These are phyloP conservation scores for Sanghuangporus sanghuang DNA, from an alignment of 1,284 basidiomycete genomes.

Conservation along the genomic window DNA sequence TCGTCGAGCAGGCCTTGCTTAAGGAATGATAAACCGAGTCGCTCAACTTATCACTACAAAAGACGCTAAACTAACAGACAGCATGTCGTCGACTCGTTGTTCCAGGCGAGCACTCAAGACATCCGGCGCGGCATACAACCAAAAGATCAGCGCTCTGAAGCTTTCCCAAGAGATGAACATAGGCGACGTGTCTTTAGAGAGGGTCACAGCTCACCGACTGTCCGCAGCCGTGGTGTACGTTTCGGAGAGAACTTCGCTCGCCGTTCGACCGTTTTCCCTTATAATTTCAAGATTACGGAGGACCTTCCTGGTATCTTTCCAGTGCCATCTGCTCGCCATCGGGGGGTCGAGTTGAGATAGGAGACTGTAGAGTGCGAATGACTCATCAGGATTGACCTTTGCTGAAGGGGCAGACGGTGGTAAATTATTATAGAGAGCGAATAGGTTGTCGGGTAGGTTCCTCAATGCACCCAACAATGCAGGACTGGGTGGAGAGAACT, in stretches of 20 bases:
- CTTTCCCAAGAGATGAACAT: slow-evolving; percentile 35
- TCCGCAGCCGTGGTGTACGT: slow-evolving; percentile 45
- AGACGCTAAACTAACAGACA: slow-evolving; percentile 47
- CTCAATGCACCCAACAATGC: slow-evolving; percentile 35
- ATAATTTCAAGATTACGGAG: slow-evolving; percentile 78
- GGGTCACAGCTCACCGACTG: slow-evolving; percentile 40
- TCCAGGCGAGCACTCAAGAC: slow-evolving; percentile 70
- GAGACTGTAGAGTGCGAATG: slow-evolving; percentile 62
- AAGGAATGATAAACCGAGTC: slow-evolving; percentile 13
- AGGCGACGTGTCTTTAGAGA: neutral
- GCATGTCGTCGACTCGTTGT: slow-evolving; percentile 84
- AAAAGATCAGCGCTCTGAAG: slow-evolving; percentile 84
- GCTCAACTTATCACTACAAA: slow-evolving; percentile 17
- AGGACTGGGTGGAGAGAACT: slow-evolving; percentile 28
- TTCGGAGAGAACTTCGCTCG: slow-evolving; percentile 66
- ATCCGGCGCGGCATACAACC: slow-evolving; percentile 80
- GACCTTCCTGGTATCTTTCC: slow-evolving; percentile 90
- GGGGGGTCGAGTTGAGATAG: slow-evolving; percentile 68
- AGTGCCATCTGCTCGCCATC: slow-evolving; percentile 89
- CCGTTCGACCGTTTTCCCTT: slow-evolving; percentile 60
- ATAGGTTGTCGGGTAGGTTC: slow-evolving; percentile 42
- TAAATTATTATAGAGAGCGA: slow-evolving; percentile 46
- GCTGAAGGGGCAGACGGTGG: slow-evolving; percentile 50
- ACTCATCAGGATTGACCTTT: slow-evolving; percentile 44
- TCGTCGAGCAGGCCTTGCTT: slow-evolving; percentile 85